Evolutionary conservation across 2,329 filamentous ascomycete species (phyloP).

Genomic region (Xylaria sp.): DNA sequence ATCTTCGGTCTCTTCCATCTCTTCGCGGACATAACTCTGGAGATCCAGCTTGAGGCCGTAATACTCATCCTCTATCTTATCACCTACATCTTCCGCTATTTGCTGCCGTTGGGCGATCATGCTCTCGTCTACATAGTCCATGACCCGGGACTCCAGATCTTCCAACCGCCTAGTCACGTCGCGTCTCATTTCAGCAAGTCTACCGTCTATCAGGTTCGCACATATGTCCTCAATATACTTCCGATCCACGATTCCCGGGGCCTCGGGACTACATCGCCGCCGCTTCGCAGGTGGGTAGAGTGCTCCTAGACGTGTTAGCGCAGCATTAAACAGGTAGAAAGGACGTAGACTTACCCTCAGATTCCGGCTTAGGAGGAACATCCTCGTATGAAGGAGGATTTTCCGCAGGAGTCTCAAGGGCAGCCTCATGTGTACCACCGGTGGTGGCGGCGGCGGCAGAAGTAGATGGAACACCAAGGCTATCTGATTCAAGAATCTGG

Average conservation of each 20-base stretch:
- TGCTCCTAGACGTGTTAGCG: conserved; percentile 3
- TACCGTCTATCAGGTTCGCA: conserved; percentile 17
- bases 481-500: conserved; percentile 15
- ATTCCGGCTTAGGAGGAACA: conserved; percentile 10
- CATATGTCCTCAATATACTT: conserved; percentile 26
- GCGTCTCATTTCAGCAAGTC: conserved; percentile 12
- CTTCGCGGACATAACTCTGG: conserved; percentile 1
- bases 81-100: not conserved
- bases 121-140: conserved; percentile 20
- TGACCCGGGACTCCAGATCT: conserved; percentile 19
- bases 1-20: conserved; percentile 1
- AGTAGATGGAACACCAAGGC: conserved; percentile 2
- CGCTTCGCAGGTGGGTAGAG: conserved; percentile 10
- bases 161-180: conserved; percentile 15
- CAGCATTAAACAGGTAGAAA: not conserved
- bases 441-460: not conserved
- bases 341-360: conserved; percentile 10
- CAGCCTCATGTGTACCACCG: conserved; percentile 1
- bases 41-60: conserved; percentile 4
- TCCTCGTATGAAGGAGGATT: conserved; percentile 22
- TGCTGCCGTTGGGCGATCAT: conserved; percentile 8
- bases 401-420: conserved; percentile 10
- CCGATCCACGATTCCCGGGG: conserved; percentile 8
- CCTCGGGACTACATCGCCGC: conserved; percentile 8
- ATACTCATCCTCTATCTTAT: conserved; percentile 4